Percentiles rank a stretch among this genome's conserved stretches.
Conservation (phyloP, 176 grass and related monocot genomes). For the Coix lacrymajobi region DNA sequence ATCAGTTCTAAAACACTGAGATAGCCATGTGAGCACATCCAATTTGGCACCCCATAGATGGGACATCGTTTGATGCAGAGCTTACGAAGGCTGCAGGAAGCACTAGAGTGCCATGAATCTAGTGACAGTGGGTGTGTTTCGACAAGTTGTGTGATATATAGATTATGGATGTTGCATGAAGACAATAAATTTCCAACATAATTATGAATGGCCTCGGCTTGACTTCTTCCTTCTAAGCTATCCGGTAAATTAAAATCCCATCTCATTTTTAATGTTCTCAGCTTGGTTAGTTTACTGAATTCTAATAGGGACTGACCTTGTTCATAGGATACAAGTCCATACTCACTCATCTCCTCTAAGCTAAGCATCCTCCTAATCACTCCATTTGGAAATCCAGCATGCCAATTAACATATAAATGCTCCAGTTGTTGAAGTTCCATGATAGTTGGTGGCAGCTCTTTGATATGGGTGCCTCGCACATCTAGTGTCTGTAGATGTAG, state of each 20-base stretch:
- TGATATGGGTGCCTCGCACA: fast-evolving
- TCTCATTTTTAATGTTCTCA: not conserved
- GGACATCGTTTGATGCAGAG: not conserved
- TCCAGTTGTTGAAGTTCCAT: not conserved
- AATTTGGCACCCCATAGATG: not conserved
- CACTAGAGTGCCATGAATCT: not conserved
- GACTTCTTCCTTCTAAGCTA: too few relatives aligned
- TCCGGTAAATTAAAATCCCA: not conserved
- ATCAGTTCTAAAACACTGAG: not conserved
- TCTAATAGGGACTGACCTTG: not conserved
- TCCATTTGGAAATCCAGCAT: not conserved
- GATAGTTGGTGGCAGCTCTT: not conserved
- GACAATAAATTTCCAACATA: not conserved
- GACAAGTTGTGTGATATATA: not conserved
- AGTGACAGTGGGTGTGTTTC: not conserved
- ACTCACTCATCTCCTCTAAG: not conserved
- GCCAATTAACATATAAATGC: not conserved
- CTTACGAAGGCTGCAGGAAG: not conserved
- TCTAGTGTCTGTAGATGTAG: not conserved
- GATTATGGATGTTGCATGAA: not conserved
- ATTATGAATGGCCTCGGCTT: not conserved
- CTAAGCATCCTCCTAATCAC: not conserved
- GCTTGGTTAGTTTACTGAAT: not conserved
- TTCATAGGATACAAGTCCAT: not conserved
- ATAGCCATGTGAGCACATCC: not conserved